Evolutionary conservation across 2,329 filamentous ascomycete species (phyloP).

Genomic region (Aspergillus persii): DNA sequence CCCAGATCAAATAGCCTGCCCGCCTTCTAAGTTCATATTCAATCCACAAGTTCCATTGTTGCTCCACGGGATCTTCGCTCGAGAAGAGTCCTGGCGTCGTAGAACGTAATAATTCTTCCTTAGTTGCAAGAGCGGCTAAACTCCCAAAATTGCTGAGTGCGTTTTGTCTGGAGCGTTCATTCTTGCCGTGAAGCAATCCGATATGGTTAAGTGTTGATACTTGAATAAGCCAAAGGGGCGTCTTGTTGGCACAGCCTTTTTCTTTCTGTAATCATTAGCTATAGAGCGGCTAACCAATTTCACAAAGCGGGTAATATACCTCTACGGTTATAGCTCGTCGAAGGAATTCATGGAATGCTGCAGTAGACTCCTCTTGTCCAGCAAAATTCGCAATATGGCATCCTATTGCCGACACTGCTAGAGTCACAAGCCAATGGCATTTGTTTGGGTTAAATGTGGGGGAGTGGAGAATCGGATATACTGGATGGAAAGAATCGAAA

Average conservation of each 20-base stretch:
- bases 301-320: slow-evolving; percentile 20
- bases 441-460: slow-evolving; percentile 36
- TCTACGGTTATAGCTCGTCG: slow-evolving; percentile 37
- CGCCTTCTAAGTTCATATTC: slow-evolving; percentile 38
- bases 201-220: slow-evolving; percentile 33
- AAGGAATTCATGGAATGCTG: slow-evolving; percentile 43
- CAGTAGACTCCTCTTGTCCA: slow-evolving; percentile 27
- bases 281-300: not conserved
- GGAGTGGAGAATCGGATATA: slow-evolving; percentile 42
- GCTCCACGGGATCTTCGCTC: slow-evolving; percentile 12
- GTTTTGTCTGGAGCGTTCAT: slow-evolving; percentile 23
- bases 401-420: slow-evolving; percentile 43
- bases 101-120: slow-evolving; percentile 22
- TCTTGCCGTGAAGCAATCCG: slow-evolving; percentile 28
- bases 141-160: slow-evolving; percentile 28
- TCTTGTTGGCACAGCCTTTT: slow-evolving; percentile 11
- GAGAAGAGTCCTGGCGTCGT: slow-evolving; percentile 4
- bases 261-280: slow-evolving; percentile 25
- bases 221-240: slow-evolving; percentile 31
- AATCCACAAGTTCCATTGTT: slow-evolving; percentile 38
- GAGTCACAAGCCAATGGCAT: slow-evolving; percentile 40
- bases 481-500: slow-evolving; percentile 39
- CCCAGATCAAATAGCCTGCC: slow-evolving; percentile 45
- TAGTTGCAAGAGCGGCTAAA: slow-evolving; percentile 24
- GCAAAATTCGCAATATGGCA: slow-evolving; percentile 33